Percentiles rank a stretch among this genome's conserved stretches.
These are phyloP conservation scores for Neofusicoccum parvum DNA, from an alignment of 2,329 filamentous ascomycete species.

Conservation along the genomic window DNA sequence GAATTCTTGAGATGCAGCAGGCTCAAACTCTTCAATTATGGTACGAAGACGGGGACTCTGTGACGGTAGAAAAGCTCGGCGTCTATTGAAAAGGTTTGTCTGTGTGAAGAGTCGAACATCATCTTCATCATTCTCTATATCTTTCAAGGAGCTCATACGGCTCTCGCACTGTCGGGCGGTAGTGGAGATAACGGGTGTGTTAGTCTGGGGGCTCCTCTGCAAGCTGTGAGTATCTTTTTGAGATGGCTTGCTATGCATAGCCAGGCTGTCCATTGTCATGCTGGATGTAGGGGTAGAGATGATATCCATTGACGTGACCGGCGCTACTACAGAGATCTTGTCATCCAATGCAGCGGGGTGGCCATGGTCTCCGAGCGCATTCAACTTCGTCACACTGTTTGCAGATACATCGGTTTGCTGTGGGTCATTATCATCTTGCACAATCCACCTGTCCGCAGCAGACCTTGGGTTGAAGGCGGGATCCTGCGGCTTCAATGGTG, in stretches of 20 bases:
- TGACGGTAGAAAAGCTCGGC: background rate
- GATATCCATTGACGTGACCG: slow-evolving; percentile 19
- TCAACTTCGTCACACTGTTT: background rate
- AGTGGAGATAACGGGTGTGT: background rate
- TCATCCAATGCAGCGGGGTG: background rate
- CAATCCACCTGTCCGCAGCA: background rate
- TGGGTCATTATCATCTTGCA: background rate
- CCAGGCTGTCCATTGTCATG: background rate
- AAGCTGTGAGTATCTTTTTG: background rate
- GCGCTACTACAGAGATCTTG: background rate
- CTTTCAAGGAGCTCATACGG: too few relatives aligned
- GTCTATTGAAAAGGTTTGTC: background rate
- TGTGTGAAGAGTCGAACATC: too few relatives aligned
- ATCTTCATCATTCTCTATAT: too few relatives aligned
- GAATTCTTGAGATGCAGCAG: background rate
- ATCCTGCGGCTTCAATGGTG: background rate
- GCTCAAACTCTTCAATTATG: background rate
- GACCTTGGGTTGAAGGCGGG: background rate
- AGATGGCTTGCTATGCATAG: background rate
- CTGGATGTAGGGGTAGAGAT: background rate
- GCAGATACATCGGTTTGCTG: background rate
- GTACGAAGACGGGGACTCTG: background rate
- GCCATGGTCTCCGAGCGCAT: background rate
- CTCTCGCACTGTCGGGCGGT: too few relatives aligned
- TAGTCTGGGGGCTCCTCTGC: too few relatives aligned